phyloP scores from a whole-genome alignment of 495 filamentous ascomycete species.

The Sphaerosporella brunnea region DNA sequence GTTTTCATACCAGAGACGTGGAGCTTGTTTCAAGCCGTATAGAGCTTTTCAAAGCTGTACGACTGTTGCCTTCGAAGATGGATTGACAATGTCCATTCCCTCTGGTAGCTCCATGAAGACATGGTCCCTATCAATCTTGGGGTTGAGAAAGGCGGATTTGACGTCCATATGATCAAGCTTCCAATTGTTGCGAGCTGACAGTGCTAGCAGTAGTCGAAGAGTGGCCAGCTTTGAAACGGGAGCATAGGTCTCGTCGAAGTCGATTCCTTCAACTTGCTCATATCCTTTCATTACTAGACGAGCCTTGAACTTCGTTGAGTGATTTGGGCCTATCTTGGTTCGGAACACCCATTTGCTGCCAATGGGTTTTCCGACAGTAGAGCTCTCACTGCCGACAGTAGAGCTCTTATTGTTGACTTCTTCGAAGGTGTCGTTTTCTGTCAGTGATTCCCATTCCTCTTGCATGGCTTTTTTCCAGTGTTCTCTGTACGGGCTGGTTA shows the following conservation, averaged over 20 bases:
- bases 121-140: neutral
- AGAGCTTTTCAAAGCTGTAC: constrained; percentile 2
- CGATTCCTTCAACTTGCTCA: constrained; percentile 9
- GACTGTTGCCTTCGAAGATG: no score
- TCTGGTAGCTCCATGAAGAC: constrained; percentile 9
- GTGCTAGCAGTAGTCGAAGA: constrained; percentile 6
- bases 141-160: constrained; percentile 10
- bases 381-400: no score
- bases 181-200: neutral
- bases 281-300: constrained; percentile 10
- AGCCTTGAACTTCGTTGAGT: constrained; percentile 7
- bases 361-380: constrained; percentile 4
- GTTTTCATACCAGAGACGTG: constrained; percentile 6
- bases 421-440: neutral
- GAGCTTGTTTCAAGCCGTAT: constrained; percentile 8
- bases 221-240: constrained; percentile 5
- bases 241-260: constrained; percentile 12
- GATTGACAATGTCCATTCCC: no score
- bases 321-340: constrained; percentile 7
- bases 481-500: no score
- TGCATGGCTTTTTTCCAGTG: no score
- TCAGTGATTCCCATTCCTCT: no score
- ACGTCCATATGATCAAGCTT: constrained; percentile 10
- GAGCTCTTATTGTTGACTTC: no score
- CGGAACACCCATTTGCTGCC: constrained; percentile 13